A percentile compares a stretch with the other conserved stretches of the same genome.
phyloP scores from a whole-genome alignment of 768 basidiomycete genomes.

The Tremella mesenterica region DNA sequence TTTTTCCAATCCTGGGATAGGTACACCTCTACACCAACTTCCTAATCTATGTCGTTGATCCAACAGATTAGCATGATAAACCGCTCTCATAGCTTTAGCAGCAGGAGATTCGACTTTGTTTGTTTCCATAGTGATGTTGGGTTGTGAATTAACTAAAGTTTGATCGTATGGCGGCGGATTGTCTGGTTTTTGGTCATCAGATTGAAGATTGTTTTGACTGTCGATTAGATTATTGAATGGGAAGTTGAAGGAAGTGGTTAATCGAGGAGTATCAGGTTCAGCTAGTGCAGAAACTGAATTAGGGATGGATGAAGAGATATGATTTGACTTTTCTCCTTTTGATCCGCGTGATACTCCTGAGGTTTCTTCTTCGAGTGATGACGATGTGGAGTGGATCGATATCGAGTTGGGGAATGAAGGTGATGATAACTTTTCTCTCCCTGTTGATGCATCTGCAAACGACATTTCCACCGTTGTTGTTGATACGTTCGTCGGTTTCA shows the following conservation, averaged over 20 bases:
- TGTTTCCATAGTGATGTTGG: neutral
- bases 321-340: neutral
- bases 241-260: no score
- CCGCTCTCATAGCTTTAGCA: slow-evolving; percentile 26
- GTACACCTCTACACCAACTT: neutral
- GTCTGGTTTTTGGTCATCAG: neutral
- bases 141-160: slow-evolving; percentile 1
- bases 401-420: no score
- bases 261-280: no score
- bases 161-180: neutral
- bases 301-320: neutral
- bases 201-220: neutral
- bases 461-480: neutral
- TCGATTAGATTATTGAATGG: neutral
- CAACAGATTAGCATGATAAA: slow-evolving; percentile 26
- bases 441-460: no score
- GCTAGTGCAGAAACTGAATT: neutral
- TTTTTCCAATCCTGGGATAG: neutral
- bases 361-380: neutral
- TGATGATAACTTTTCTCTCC: no score
- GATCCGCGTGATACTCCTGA: neutral
- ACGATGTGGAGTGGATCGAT: no score
- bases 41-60: slow-evolving; percentile 5
- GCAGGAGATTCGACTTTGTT: slow-evolving; percentile 8
- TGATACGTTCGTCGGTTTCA: neutral